These are phyloP conservation scores for Poa annua DNA, from an alignment of 176 grass and related monocot species.

Conservation along the genomic window DNA sequence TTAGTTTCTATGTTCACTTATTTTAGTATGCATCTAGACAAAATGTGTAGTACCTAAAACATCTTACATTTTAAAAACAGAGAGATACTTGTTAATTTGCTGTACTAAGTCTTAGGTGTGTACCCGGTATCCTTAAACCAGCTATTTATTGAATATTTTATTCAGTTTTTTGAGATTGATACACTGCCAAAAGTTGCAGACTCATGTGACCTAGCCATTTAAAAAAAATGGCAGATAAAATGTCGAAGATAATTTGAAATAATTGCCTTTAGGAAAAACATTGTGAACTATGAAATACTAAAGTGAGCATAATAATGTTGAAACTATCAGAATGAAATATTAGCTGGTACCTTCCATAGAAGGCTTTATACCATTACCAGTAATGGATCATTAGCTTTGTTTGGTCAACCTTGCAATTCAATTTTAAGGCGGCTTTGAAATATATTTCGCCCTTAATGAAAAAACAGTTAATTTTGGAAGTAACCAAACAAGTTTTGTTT, in stretches of 20 bases:
- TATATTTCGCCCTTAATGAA: neutral
- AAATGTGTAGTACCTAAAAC: too few relatives aligned
- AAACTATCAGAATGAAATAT: constrained; percentile 23
- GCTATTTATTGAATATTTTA: constrained; percentile 36
- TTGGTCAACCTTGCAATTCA: constrained; percentile 31
- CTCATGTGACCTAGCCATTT: constrained; percentile 11
- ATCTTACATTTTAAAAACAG: too few relatives aligned
- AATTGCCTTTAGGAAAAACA: constrained; percentile 5
- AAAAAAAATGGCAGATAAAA: neutral
- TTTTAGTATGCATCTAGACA: too few relatives aligned
- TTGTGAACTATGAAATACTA: constrained; percentile 19
- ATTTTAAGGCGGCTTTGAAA: constrained; percentile 14
- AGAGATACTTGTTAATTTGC: constrained; percentile 28
- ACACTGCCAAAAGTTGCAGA: neutral
- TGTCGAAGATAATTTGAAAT: neutral
- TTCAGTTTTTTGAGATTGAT: constrained; percentile 30
- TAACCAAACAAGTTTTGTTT: constrained; percentile 9
- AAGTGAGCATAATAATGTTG: constrained; percentile 15
- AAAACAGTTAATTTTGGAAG: constrained; percentile 8
- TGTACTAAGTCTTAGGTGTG: constrained; percentile 13
- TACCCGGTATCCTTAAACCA: constrained; percentile 7
- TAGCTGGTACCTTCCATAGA: constrained; percentile 13
- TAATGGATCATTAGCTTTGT: constrained; percentile 40
- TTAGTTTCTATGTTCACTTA: too few relatives aligned
- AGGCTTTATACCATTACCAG: constrained; percentile 4